Evolutionary conservation across 2,329 filamentous ascomycete genomes (phyloP), one percentile per base, ranked within the genome.

Genomic region (Cytospora paraplurivora): DNA sequence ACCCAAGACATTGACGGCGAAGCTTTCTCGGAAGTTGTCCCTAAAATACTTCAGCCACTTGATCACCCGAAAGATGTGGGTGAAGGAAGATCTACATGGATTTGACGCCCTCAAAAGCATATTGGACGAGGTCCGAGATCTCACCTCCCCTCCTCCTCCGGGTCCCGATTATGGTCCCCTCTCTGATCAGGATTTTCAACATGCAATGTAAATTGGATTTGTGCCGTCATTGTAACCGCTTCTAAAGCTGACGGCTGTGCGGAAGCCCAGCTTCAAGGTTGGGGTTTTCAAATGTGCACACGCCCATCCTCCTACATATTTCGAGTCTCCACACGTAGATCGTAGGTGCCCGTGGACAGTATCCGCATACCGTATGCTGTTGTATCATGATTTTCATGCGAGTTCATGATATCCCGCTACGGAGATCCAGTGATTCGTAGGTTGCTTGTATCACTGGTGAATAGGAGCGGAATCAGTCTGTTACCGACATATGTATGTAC

Each of bases 31-130:
- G 32, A 77, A 70, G 27, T 69, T 65, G 15, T 69, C 65, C 68
- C 68, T 71, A 3, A 3, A 44, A 7, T 44, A 4, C n/a, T 81
- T 81, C 68, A 81, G 81, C 62, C 80, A 73, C 27, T 56, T 11
- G 17, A 19, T 44, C 21, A 38, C 12, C 13, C 10, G 2, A 32
- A 2, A 17, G 5, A 10, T n/a, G 2, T 4, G 38, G 15, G 19
- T 47, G 10, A 1, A 10, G 21, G 7, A 12, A 19, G 4, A 1
- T n/a, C 38, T 27, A 44, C 38, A 44, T 44, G 38, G 38, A 44
- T 44, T 44, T 44, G 15, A 44, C 38, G n/a, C 38, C 38, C 15
- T 44, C 38, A 13, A 44, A 44, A 5, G 38, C 38, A 17, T 44
- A 44, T 8, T 44, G 38, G 38, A 27, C 27, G 27, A 27, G 4